Conservation (phyloP, 345 rosid species). For the Mercurialis annua region DNA sequence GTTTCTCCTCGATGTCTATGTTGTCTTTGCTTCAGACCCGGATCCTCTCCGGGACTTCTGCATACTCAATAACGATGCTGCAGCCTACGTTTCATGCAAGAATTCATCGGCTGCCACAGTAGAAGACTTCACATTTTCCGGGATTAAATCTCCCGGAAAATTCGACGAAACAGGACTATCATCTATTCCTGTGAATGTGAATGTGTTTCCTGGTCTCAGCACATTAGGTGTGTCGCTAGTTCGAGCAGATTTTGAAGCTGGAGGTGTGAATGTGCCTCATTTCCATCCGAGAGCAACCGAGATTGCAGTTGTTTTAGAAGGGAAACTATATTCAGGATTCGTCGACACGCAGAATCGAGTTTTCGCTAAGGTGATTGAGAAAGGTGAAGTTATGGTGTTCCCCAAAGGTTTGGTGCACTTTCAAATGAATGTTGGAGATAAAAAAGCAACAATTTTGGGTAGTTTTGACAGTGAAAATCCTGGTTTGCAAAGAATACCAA, state of each 20-base stretch:
- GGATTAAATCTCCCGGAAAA: constrained; percentile 47
- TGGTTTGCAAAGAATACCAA: constrained; percentile 56
- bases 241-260: constrained; percentile 63
- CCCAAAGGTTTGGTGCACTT: constrained; percentile 77
- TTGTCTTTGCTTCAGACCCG: constrained; percentile 59
- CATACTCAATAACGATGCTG: constrained; percentile 32
- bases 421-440: constrained; percentile 79
- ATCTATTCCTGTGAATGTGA: constrained; percentile 50
- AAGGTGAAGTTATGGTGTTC: constrained; percentile 86
- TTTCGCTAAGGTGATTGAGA: constrained; percentile 63
- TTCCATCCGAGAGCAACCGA: constrained; percentile 80
- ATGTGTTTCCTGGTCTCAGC: constrained; percentile 70
- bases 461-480: constrained; percentile 78
- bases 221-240: constrained; percentile 66
- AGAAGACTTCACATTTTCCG: constrained; percentile 65
- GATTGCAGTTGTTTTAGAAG: constrained; percentile 55
- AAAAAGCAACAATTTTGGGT: constrained; percentile 56
- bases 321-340: constrained; percentile 71
- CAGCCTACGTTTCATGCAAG: constrained; percentile 44
- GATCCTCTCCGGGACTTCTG: constrained; percentile 82
- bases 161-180: constrained; percentile 55
- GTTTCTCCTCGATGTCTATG: constrained; percentile 24
- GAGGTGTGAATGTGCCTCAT: constrained; percentile 73
- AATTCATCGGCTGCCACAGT: constrained; percentile 55
- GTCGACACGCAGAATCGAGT: constrained; percentile 56